Evolutionary conservation across 2,329 filamentous ascomycete genomes (phyloP), one percentile per base, ranked within the genome.

Genomic region (Colletotrichum gloeosporioides): DNA sequence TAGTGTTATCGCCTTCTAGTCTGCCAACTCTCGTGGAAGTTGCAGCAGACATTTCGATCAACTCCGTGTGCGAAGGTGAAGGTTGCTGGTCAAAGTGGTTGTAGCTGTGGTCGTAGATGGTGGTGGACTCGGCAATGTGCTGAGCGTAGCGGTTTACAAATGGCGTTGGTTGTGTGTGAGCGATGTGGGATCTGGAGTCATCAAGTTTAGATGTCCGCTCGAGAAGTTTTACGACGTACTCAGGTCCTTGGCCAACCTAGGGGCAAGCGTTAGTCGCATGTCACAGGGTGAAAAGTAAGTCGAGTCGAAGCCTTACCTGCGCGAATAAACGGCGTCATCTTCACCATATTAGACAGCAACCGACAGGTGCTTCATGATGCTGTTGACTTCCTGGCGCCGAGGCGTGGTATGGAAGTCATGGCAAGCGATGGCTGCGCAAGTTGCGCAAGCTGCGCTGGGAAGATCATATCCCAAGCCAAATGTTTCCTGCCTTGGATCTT

Each of bases 211-310:
- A 78, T 71, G 76, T 55, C 77, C 76, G 67, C 69, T 73, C 69
- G 77, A 78, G 76, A 76, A 76, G 72, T 78, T 78, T 78, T 71
- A 78, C 70, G 77, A 78, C 77, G 63, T 78, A 73, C 77, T 78
- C 77, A 76, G 77, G 77, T 78, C 77, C 66, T 73, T 69, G 65
- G 76, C 77, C 77, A 78, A 78, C 74, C 74, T 76, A 8, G 49
- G 34, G 65, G 65, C 22, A 3, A 25, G 18, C 64, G 65, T 76
- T 29, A 76, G 65, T 53, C 57, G 36, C 64, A 65, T 57, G 49
- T 55, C 59, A 49, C 64, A n/a, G 49, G 31, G 36, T 6, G 18
- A 29, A 31, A 6, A 13, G 67, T 29, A 32, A n/a, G 49, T 36
- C 39, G 27, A 57, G 31, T 36, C 18, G 13, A 34, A 31, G 32